Base-by-base conservation (phyloP, 1,284 basidiomycete species). In the Trametes hirsuta region DNA sequence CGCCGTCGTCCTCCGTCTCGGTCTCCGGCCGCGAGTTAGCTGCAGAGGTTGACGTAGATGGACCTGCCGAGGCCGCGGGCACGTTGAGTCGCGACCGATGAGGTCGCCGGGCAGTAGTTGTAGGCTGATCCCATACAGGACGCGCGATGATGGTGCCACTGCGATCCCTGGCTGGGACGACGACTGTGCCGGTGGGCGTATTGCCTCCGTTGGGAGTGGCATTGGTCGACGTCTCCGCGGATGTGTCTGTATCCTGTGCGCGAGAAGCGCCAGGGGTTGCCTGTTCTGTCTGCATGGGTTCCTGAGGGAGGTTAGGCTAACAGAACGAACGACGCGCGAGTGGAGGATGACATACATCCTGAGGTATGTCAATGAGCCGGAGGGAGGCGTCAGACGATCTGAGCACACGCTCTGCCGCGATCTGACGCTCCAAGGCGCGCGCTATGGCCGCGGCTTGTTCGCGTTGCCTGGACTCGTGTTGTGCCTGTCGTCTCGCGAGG, bases 81-180 rank as follows among this genome's bases (percentile, higher is more conserved):
- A 64, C 63, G 24, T 52, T 74, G 57, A 70, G 71, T 35, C 71
- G 74, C 47, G 74, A 68, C 46, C 75, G 74, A 51, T 73, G 68
- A 47, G 61, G 61, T 9, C 73, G 68, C 67, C 75, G 67, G 21
- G 68, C 12, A 15, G 37, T 37, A 50, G 59, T 63, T 59, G 50
- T 68, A 55, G 60, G 74, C 18, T 75, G 76, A 63, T 88, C 86
- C 86, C 86, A 88, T 11, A 81, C 70, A 0, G 84, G 81, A 9
- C 86, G 84, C 11, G 82, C 89, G 55, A 91, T 84, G 58, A 91
- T 81, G 0, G 90, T 92, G 5, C 88, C 88, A 64, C 88, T 90
- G 39, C 90, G 84, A 66, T 91, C 89, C 30, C 90, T 79, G 42
- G 79, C 69, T 6, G 77, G 76, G 4, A 85, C 78, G 14, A 85